Evolutionary conservation across 371 early-diverging fungal species (phyloP).

Genomic region (Mortierella polycephala): DNA sequence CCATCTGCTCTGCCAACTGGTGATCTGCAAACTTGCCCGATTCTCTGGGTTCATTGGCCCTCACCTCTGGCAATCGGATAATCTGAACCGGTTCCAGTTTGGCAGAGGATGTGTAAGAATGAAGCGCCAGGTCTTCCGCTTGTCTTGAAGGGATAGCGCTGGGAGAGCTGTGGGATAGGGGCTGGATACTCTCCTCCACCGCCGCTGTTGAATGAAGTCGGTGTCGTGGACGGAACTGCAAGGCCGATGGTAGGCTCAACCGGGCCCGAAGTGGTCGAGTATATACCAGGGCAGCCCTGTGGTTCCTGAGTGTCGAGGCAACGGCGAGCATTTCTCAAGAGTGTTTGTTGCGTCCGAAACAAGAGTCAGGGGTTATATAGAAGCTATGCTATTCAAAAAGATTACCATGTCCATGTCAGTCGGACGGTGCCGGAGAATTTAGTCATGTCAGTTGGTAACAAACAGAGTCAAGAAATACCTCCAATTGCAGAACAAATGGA

Average conservation of each 20-base stretch:
- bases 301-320: conserved; percentile 41
- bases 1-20: conserved; percentile 63
- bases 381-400: too few relatives aligned
- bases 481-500: too few relatives aligned
- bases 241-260: neutral
- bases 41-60: conserved; percentile 29
- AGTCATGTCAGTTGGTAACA: too few relatives aligned
- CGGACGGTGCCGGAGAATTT: too few relatives aligned
- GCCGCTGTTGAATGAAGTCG: conserved; percentile 41
- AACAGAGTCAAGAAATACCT: too few relatives aligned
- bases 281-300: conserved; percentile 20
- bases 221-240: neutral
- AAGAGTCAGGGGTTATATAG: neutral
- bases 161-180: conserved; percentile 7
- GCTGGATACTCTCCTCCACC: conserved; percentile 24
- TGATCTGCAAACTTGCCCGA: conserved; percentile 48
- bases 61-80: conserved; percentile 38
- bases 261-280: conserved; percentile 18
- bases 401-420: too few relatives aligned
- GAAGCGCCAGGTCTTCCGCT: conserved; percentile 23
- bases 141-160: conserved; percentile 8
- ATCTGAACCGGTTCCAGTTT: conserved; percentile 44
- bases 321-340: conserved; percentile 34
- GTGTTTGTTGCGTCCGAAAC: neutral
- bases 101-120: conserved; percentile 33